A percentile compares a stretch with the other conserved stretches of the same genome.
Conservation (phyloP, 2,329 filamentous ascomycete genomes). For the Aspergillus ochraceus region DNA sequence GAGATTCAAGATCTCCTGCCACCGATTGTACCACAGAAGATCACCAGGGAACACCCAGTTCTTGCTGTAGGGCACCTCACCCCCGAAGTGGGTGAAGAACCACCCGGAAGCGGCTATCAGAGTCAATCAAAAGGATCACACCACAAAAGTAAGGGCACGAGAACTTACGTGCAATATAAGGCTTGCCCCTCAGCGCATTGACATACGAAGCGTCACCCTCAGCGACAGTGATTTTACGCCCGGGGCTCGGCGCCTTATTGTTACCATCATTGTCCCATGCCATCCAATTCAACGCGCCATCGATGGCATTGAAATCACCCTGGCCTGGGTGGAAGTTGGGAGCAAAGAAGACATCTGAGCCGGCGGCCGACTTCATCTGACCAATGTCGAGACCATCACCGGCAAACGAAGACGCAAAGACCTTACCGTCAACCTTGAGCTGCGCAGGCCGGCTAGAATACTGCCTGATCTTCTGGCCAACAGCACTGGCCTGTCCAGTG, state of each 20-base stretch:
- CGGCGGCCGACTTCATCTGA: slow-evolving; percentile 45
- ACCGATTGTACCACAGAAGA: slow-evolving; percentile 46
- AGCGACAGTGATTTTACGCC: slow-evolving; percentile 42
- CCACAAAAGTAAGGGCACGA: not conserved
- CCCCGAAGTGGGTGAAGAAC: slow-evolving; percentile 55
- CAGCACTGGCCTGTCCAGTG: slow-evolving; percentile 36
- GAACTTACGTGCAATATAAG: slow-evolving; percentile 50
- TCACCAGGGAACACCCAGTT: slow-evolving; percentile 54
- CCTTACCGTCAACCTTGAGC: slow-evolving; percentile 50
- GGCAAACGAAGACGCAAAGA: slow-evolving; percentile 57
- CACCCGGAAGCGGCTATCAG: slow-evolving; percentile 45
- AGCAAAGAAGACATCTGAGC: slow-evolving; percentile 49
- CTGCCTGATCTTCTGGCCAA: slow-evolving; percentile 49
- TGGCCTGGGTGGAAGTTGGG: slow-evolving; percentile 52
- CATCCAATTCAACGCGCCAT: slow-evolving; percentile 48
- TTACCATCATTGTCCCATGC: slow-evolving; percentile 45
- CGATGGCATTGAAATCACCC: slow-evolving; percentile 39
- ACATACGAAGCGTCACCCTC: slow-evolving; percentile 38
- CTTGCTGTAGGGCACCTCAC: slow-evolving; percentile 49
- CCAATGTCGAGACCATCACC: slow-evolving; percentile 50
- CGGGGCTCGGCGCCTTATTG: slow-evolving; percentile 51
- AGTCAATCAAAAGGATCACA: not conserved
- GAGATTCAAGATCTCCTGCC: slow-evolving; percentile 45
- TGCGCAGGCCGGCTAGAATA: slow-evolving; percentile 49
- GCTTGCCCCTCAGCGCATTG: slow-evolving; percentile 38